Conservation (phyloP, 169 alveolate species). For the Cryptosporidium viatorum region DNA sequence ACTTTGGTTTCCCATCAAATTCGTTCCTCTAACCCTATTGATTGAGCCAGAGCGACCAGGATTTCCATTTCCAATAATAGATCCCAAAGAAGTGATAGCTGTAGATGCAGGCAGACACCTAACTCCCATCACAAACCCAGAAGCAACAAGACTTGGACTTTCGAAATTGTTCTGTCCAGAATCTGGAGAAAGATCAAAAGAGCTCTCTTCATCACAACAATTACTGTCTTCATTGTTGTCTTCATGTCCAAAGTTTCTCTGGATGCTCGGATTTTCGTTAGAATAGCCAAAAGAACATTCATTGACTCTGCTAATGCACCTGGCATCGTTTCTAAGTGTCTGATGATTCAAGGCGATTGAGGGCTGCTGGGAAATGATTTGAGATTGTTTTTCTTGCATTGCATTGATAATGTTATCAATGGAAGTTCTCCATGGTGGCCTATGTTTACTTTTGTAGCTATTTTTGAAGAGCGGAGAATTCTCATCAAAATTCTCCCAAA, state of each 20-base stretch:
- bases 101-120: conserved; percentile 49
- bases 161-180: conserved; percentile 9
- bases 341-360: conserved; percentile 11
- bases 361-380: conserved; percentile 45
- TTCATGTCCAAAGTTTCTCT: not conserved
- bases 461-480: conserved; percentile 53
- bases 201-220: not conserved
- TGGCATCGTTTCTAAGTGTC: conserved; percentile 12
- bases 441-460: conserved; percentile 22
- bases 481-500: conserved; percentile 26
- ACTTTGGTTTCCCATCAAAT: not conserved
- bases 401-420: conserved; percentile 33
- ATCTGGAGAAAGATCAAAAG: not conserved
- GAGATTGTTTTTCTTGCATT: conserved; percentile 35
- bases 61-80: conserved; percentile 32
- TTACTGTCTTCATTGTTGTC: not conserved
- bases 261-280: not conserved
- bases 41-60: not conserved
- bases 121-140: conserved; percentile 75
- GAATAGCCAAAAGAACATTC: not conserved
- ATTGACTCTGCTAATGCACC: not conserved
- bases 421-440: conserved; percentile 75
- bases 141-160: conserved; percentile 66
- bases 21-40: not conserved
- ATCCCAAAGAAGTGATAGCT: conserved; percentile 64